A percentile compares a stretch with the other conserved stretches of the same genome.
Evolutionary conservation across 2,329 filamentous ascomycete genomes (phyloP).

Genomic region (Leptographium galeiforme): DNA sequence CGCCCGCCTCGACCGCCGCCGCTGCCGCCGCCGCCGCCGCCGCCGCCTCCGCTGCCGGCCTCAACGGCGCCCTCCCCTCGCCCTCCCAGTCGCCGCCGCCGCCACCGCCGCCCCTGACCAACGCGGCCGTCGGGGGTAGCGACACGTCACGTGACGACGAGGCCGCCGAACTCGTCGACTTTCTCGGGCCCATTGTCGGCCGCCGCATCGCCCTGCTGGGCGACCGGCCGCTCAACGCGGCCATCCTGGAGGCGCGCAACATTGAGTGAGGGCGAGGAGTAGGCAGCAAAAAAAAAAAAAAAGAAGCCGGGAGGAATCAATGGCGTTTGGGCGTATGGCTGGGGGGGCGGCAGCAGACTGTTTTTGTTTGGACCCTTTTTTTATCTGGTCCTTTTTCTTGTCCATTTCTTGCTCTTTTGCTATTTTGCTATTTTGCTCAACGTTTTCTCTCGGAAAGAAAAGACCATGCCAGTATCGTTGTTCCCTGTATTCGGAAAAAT

Average conservation of each 20-base stretch:
- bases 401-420: too few species aligned
- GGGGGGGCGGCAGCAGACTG: too few species aligned
- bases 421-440: too few species aligned
- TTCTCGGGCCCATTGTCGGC: constrained; percentile 42
- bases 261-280: constrained; percentile 29
- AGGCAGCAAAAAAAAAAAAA: not conserved
- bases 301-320: too few species aligned
- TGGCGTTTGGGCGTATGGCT: too few species aligned
- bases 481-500: too few species aligned
- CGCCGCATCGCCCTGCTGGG: constrained; percentile 30
- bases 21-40: not conserved
- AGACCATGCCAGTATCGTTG: too few species aligned
- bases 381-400: too few species aligned
- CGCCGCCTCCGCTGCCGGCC: constrained; percentile 27
- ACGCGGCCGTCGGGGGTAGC: not conserved
- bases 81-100: constrained; percentile 4
- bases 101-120: not conserved
- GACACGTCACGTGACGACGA: constrained; percentile 20
- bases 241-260: constrained; percentile 40
- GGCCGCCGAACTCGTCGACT: constrained; percentile 34
- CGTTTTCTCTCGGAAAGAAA: too few species aligned
- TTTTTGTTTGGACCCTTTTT: too few species aligned
- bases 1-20: constrained; percentile 15
- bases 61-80: constrained; percentile 4
- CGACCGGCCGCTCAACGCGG: constrained; percentile 33